phyloP scores from a whole-genome alignment of 768 basidiomycete species.

The Lentinula aciculospora region DNA sequence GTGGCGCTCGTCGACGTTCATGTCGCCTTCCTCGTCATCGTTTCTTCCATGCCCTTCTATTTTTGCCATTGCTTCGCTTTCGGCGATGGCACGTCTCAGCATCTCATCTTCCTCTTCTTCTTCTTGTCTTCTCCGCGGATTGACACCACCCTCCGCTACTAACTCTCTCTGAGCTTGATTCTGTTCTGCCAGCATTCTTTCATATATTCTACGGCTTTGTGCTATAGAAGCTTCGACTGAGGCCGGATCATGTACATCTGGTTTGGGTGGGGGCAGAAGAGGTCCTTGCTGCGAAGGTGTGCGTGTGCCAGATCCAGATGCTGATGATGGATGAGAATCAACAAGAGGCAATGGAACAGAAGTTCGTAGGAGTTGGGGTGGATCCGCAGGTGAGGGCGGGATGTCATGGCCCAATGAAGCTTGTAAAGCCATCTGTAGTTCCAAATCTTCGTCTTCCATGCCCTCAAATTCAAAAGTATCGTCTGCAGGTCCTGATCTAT shows the following conservation, averaged over 20 bases:
- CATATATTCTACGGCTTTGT: conserved; percentile 52
- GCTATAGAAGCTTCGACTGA: conserved; percentile 66
- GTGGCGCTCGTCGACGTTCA: conserved; percentile 13
- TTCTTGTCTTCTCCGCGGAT: conserved; percentile 27
- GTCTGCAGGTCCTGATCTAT: background rate
- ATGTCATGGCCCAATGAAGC: conserved; percentile 53
- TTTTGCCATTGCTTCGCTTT: conserved; percentile 45
- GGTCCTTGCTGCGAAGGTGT: conserved; percentile 13
- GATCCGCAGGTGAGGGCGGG: conserved; percentile 15
- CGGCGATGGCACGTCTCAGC: conserved; percentile 53
- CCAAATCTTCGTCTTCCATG: conserved; percentile 81
- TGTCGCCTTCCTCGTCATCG: conserved; percentile 16
- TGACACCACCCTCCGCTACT: conserved; percentile 35
- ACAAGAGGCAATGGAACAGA: conserved; percentile 19
- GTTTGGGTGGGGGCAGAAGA: conserved; percentile 1
- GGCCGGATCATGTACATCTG: conserved; percentile 31
- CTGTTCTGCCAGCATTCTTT: conserved; percentile 61
- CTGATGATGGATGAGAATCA: conserved; percentile 10
- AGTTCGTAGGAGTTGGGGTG: conserved; percentile 21
- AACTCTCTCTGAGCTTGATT: conserved; percentile 60
- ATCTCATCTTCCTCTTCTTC: conserved; percentile 55
- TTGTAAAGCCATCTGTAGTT: conserved; percentile 82
- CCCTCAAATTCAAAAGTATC: conserved; percentile 22
- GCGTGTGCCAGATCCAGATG: conserved; percentile 11
- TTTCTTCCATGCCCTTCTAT: conserved; percentile 18